Evolutionary conservation across 2,329 filamentous ascomycete genomes (phyloP).

Genomic region (Exutisphaerella laricina): DNA sequence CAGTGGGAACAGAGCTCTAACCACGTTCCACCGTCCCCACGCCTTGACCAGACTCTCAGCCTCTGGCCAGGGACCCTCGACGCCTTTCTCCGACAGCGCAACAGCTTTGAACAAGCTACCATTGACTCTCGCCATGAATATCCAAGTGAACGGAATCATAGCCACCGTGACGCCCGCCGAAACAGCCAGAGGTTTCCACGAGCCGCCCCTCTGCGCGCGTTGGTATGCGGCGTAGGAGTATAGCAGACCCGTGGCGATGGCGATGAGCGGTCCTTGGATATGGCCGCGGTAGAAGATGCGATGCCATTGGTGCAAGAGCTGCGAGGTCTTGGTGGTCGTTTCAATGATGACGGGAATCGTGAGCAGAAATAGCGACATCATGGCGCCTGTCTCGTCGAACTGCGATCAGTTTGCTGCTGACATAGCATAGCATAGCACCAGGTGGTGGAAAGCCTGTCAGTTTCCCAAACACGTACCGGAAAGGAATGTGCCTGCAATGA

Average conservation of each 20-base stretch:
- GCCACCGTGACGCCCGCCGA: constrained; percentile 1
- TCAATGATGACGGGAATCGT: constrained; percentile 5
- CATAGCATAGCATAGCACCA: not conserved
- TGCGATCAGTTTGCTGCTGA: not conserved
- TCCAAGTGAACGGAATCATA: constrained; percentile 12
- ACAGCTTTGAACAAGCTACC: constrained; percentile 2
- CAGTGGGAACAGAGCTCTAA: constrained; percentile 8
- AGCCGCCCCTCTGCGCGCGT: not conserved
- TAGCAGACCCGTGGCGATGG: constrained; percentile 3
- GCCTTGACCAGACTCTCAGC: constrained; percentile 5
- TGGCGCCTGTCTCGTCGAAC: constrained; percentile 5
- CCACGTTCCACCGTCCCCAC: constrained; percentile 3
- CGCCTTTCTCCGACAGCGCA: constrained; percentile 14
- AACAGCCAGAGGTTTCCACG: constrained; percentile 1
- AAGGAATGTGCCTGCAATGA: not conserved
- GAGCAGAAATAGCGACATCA: constrained; percentile 8
- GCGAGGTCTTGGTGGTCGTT: not conserved
- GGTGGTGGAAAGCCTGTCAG: too few species aligned
- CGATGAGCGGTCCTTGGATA: constrained; percentile 4
- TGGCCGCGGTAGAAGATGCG: constrained; percentile 6
- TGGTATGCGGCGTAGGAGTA: constrained; percentile 2
- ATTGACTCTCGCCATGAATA: constrained; percentile 9
- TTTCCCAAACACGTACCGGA: not conserved
- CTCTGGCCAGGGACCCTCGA: constrained; percentile 11
- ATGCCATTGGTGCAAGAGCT: constrained; percentile 8